phyloP scores from a whole-genome alignment of 305 asterid genomes.

The Coffea humblotiana region DNA sequence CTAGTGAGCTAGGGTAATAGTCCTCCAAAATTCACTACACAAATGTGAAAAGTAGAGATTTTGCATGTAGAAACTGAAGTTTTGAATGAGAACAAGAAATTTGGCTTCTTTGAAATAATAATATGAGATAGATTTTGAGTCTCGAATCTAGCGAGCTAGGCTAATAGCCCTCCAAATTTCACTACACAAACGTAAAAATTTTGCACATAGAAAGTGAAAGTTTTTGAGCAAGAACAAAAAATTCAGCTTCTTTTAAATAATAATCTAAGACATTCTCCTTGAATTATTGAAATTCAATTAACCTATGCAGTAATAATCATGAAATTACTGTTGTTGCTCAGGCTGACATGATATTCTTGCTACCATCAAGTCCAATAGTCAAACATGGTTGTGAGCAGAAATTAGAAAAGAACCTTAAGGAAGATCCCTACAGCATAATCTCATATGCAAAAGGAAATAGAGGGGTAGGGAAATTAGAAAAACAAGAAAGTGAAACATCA shows the following conservation, averaged over 20 bases:
- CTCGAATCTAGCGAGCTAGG: not conserved
- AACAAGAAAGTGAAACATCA: not conserved
- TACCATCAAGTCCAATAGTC: slow-evolving; percentile 10
- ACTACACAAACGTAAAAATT: not conserved
- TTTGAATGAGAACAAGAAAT: not conserved
- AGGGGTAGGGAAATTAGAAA: not conserved
- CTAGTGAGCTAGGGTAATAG: not conserved
- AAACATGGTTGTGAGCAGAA: not conserved
- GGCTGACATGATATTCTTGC: slow-evolving; percentile 2
- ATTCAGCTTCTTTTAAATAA: not conserved
- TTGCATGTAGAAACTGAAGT: not conserved
- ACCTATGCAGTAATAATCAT: not conserved
- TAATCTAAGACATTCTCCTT: not conserved
- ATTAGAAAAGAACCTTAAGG: not conserved
- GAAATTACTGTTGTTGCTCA: not conserved
- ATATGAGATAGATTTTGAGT: not conserved
- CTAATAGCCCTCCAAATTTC: not conserved
- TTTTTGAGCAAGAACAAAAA: not conserved
- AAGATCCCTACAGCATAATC: not conserved
- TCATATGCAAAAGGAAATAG: not conserved
- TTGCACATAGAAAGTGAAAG: not conserved
- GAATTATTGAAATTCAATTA: not conserved
- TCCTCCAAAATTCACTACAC: no score
- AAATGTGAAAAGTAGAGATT: not conserved
- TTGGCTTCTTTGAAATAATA: not conserved